A percentile compares a stretch with the other conserved stretches of the same genome.
These are phyloP conservation scores for Lachancea nothofagi DNA, from an alignment of 805 yeast species.

Conservation along the genomic window DNA sequence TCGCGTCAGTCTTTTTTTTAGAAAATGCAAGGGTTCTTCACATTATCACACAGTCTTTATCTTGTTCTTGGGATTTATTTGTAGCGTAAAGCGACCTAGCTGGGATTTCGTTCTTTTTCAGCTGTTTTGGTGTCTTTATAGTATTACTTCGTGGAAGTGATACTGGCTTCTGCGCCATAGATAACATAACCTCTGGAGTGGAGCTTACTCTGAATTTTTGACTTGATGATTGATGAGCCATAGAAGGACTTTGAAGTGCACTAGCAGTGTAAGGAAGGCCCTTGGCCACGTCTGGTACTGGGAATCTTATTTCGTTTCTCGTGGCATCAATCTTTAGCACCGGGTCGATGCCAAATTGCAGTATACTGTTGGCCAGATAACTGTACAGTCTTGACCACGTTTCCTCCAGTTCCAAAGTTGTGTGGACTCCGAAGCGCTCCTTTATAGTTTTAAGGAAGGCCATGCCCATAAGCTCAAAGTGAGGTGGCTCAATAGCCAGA, in stretches of 20 bases:
- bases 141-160: not conserved
- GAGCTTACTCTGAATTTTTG: not conserved
- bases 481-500: slow-evolving; percentile 62
- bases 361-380: slow-evolving; percentile 60
- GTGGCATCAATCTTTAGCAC: slow-evolving; percentile 28
- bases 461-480: slow-evolving; percentile 67
- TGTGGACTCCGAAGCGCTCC: slow-evolving; percentile 50
- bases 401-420: slow-evolving; percentile 56
- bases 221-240: not conserved
- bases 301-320: slow-evolving; percentile 18
- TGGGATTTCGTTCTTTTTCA: not conserved
- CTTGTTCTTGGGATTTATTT: not conserved
- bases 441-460: slow-evolving; percentile 63
- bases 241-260: slow-evolving; percentile 1
- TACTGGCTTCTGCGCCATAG: no score
- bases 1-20: no score
- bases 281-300: slow-evolving; percentile 18
- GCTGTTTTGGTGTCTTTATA: not conserved
- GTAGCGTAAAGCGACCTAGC: not conserved
- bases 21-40: no score
- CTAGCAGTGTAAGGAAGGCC: slow-evolving; percentile 7
- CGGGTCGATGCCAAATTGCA: slow-evolving; percentile 45
- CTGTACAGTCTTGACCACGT: slow-evolving; percentile 68
- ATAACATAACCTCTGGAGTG: not conserved
- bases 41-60: slow-evolving; percentile 20